Base-by-base conservation (phyloP, 202 grass and related monocot genomes). In the Cymbopogon flexuosus region DNA sequence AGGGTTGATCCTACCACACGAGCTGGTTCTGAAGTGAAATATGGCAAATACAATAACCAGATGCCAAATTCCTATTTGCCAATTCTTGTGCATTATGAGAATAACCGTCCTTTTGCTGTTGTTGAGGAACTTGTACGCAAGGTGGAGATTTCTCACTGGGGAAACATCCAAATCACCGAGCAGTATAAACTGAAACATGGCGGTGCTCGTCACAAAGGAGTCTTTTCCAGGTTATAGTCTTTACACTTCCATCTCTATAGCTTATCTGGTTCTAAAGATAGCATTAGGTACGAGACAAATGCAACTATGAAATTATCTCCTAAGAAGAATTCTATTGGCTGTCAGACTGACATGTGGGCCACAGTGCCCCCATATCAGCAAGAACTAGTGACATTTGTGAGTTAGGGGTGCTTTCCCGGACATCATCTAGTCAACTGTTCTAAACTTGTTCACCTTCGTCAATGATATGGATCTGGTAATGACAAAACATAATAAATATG, bases 131-230 rank as follows among this genome's bases (percentile, higher is more conserved):
- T 93, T 67, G 86, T 88, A 42, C 88, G 88, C 58, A 85, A 88
- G 68, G 73, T 91, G 68, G 86, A 93, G 75, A 84, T 93, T 79
- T 93, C 91, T 65, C 91, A 93, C 68, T 93, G 91, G 88, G 91
- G 91, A 33, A 93, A 78, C 57, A 37, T 93, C 81, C 88, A 93
- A 51, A 74, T 93, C 31, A 93, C 83, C 1, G 88, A 93, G 36
- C 88, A 93, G 36, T 93, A 93, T 76, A 93, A 86, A 79, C 29
- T 93, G 62, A 93, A 82, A 74, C 91, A 93, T 62, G 91, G 76
- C 65, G 91, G 91, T 12, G 91, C 91, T 22, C 80, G 58, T 49
- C 91, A 88, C 70, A 90, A 87, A 82, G 88, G 91, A 84, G 72
- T 82, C 57, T 93, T 93, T 87, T 93, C 91, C 84, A 91, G 91